Base-by-base conservation (phyloP, 129 eudicot genomes). In the Tagetes patula region DNA sequence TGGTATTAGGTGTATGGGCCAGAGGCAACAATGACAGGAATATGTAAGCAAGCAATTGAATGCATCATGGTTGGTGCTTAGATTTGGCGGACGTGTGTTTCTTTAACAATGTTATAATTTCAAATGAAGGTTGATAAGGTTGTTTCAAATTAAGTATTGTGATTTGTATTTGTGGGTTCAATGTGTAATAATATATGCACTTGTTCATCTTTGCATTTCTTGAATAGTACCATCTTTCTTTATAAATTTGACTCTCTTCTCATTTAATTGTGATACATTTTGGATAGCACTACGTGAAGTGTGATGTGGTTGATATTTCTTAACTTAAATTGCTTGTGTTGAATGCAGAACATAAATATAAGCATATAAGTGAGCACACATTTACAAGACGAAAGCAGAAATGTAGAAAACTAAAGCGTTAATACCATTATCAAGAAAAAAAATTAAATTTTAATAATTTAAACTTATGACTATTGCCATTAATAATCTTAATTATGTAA, bases 21-120 rank as follows among this genome's bases (percentile, higher is more conserved):
- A 6, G 97, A 91, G 79, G 91, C 91, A 72, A 91, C 97, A 36
- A 91, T 91, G 97, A 86, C 97, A 1, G 95, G 97, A 63, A 91
- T 91, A 73, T 91, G 97, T 95, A 91, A 91, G 72, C 92, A 91
- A 86, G 97, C 97, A 37, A 91, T 91, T 50, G 92, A 88, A 73
- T 91, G 89, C 87, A 84, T 91, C 82, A 84, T 82, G 38, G 88
- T 86, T 36, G 85, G 88, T 67, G 90, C 92, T 69, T 91, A 81
- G 81, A 78, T 78, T 30, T 59, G 71, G 58, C 43, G 72, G 40
- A 48, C 12, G 43, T 43, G 6, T 68, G 69, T 39, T 76, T 68
- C 14, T 1, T 47, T 55, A 1, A 6, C 42, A n/a, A 32, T 66
- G 38, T 66, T 75, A 32, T 46, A 52, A 37, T 30, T 67, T 42